Percentiles rank a stretch among this genome's conserved stretches.
phyloP scores from a whole-genome alignment of 768 basidiomycete species.

The Phylloporus scabripes region DNA sequence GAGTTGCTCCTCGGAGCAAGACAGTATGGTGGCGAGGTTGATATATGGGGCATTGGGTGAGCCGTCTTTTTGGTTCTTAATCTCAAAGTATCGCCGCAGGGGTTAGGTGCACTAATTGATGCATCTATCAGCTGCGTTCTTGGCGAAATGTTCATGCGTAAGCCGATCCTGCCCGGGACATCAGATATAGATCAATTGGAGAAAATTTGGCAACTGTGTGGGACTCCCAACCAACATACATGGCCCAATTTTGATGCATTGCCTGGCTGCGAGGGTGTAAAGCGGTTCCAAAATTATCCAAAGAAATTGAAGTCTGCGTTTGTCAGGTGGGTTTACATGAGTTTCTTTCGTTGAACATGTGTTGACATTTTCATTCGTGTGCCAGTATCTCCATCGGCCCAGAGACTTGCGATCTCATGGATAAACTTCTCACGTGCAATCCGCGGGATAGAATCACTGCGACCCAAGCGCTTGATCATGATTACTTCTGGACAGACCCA shows the following conservation, averaged over 20 bases:
- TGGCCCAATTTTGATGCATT: conserved; percentile 75
- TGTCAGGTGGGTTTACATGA: conserved; percentile 45
- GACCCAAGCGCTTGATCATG: conserved; percentile 79
- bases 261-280: conserved; percentile 78
- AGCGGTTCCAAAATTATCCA: conserved; percentile 48
- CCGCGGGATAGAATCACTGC: conserved; percentile 84
- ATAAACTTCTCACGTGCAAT: conserved; percentile 77
- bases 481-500: conserved; percentile 93
- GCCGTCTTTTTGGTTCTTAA: conserved; percentile 20
- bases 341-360: neutral
- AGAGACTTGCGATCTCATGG: conserved; percentile 77
- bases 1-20: conserved; percentile 86
- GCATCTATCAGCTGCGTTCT: conserved; percentile 67
- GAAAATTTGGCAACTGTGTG: conserved; percentile 87
- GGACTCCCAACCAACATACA: conserved; percentile 74
- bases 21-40: conserved; percentile 89
- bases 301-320: conserved; percentile 55
- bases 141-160: conserved; percentile 91
- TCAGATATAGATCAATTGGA: conserved; percentile 91
- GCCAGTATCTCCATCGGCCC: conserved; percentile 49
- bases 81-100: neutral
- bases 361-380: conserved; percentile 3
- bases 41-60: conserved; percentile 97
- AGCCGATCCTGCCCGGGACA: conserved; percentile 81
- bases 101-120: conserved; percentile 1